These are phyloP conservation scores for Bruguiera hainesii DNA, from an alignment of 441 rosid species.

Conservation along the genomic window DNA sequence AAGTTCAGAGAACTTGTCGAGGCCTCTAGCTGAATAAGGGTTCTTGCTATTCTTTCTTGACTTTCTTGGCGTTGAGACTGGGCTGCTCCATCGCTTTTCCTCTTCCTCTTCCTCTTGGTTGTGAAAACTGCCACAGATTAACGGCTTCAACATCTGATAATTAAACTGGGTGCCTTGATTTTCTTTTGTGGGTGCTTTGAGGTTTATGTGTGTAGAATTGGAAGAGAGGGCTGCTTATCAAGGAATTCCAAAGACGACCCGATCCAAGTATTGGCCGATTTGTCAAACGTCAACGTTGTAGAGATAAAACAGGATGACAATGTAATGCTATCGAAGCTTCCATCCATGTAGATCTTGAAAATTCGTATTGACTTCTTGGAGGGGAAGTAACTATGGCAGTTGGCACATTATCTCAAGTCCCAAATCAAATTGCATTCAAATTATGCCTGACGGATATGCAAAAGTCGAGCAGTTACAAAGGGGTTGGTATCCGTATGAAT, in stretches of 20 bases:
- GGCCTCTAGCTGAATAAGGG: slow-evolving; percentile 71
- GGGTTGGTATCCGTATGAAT: too few relatives aligned
- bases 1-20: slow-evolving; percentile 68
- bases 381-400: background rate
- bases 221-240: too few relatives aligned
- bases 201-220: too few relatives aligned
- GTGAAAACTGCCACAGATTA: slow-evolving; percentile 33
- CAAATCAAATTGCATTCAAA: too few relatives aligned
- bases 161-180: too few relatives aligned
- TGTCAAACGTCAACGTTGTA: slow-evolving; percentile 16
- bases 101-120: slow-evolving; percentile 26
- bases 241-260: too few relatives aligned
- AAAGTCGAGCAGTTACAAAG: too few relatives aligned
- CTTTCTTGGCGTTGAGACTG: slow-evolving; percentile 37
- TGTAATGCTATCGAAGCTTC: background rate
- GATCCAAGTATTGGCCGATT: background rate
- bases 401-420: background rate
- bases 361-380: slow-evolving; percentile 30
- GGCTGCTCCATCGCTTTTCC: slow-evolving; percentile 14
- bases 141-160: slow-evolving; percentile 36
- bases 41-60: slow-evolving; percentile 47
- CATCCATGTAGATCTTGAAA: slow-evolving; percentile 25
- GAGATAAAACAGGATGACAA: background rate
- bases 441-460: background rate
- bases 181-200: too few relatives aligned